Evolutionary conservation across 768 basidiomycete species (phyloP), one percentile per base, ranked within the genome.

Genomic region (Hygrocybe punicea): DNA sequence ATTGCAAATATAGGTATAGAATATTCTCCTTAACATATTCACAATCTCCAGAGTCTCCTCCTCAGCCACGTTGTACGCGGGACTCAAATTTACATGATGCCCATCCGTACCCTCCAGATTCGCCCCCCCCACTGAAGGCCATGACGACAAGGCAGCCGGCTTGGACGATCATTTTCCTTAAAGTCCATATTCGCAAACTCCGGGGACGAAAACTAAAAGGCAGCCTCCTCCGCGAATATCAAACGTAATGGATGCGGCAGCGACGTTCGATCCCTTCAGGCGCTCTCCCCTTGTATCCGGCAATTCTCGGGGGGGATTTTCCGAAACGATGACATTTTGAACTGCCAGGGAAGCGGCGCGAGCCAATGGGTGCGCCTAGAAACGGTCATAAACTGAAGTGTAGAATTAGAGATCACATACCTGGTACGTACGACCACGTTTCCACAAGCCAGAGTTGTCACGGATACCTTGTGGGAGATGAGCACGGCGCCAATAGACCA

Each of bases 351-450:
- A 78, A 17, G 89, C 91, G 9, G 86, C 86, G 63, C 89, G 92
- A 0, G 86, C 79, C 53, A 92, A 64, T 2, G 91, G 90, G 68
- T 91, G 83, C 8, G 81, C 84, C 84, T 91, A 51, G 33, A 21
- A 25, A 23, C 44, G 44, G 45, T 24, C 29, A 23, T 6, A 16
- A 13, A 33, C 19, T 19, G 45, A 36, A 48, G 42, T 53, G 13
- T 19, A 21, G 23, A 16, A 23, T 45, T 33, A 46, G 36, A 29
- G 23, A 53, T 49, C 19, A 58, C 67, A 14, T 65, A 81, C 89
- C 77, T 90, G 89, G 67, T 91, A 93, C 3, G 91, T 91, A 69
- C 93, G 91, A 0, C 90, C 91, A 68, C 92, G 89, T 66, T 91
- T 89, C 80, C 86, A 85, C 57, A 86, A 71, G 25, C 89, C 89